These are phyloP conservation scores for Vicia sativa DNA, from an alignment of 306 rosid genomes.

Conservation along the genomic window DNA sequence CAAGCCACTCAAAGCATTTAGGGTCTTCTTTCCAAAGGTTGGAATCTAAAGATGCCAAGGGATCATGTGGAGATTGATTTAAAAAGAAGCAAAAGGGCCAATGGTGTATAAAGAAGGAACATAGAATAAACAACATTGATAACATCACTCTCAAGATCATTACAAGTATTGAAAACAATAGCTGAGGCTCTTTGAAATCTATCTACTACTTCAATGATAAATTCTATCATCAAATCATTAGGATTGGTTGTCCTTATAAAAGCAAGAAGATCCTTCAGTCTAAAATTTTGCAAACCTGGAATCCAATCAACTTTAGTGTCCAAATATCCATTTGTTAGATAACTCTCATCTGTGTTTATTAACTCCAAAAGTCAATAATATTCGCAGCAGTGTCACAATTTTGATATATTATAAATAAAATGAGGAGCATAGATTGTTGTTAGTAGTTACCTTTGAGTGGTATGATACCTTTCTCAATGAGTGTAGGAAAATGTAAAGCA, in stretches of 20 bases:
- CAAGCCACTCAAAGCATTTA: not conserved
- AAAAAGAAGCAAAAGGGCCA: conserved; percentile 9
- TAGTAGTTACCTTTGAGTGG: not conserved
- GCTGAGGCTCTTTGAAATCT: not conserved
- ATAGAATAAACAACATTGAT: not conserved
- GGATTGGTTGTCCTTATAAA: not conserved
- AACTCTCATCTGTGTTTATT: not conserved
- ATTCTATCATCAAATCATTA: not conserved
- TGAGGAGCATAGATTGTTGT: not conserved
- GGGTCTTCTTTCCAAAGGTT: not conserved
- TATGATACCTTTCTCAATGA: conserved; percentile 6
- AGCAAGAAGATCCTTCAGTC: conserved; percentile 5
- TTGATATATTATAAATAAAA: not conserved
- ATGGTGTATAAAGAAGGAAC: conserved; percentile 9
- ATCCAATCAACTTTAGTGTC: not conserved
- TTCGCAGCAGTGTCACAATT: not conserved
- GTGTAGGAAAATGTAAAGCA: not conserved
- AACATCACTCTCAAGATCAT: conserved; percentile 4
- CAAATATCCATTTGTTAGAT: conserved; percentile 3
- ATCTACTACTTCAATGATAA: not conserved
- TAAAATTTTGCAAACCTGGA: not conserved
- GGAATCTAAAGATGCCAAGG: not conserved
- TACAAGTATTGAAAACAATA: not conserved
- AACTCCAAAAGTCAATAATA: not conserved
- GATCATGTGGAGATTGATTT: not conserved